These are phyloP conservation scores for Chondrus crispus DNA, from an alignment of 23 red algal genomes.

Conservation along the genomic window DNA sequence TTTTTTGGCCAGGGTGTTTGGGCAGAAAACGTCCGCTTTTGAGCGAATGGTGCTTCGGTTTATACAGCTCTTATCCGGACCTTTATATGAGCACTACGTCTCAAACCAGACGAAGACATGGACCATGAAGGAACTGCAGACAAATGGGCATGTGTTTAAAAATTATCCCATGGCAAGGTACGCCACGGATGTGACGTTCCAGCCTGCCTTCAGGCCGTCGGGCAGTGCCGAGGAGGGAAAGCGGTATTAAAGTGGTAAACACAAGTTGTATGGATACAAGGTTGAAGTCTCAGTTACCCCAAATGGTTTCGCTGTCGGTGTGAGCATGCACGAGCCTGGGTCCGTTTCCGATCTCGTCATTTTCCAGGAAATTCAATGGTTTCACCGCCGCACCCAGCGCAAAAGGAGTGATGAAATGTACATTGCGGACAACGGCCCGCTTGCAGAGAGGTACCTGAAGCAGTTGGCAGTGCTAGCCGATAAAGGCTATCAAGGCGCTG, in stretches of 20 bases:
- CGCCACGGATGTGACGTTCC: constrained; percentile 1
- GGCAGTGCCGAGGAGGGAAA: neutral
- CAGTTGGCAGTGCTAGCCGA: neutral
- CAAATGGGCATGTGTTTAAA: neutral
- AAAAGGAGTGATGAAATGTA: neutral
- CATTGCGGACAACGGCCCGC: neutral
- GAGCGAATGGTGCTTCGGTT: neutral
- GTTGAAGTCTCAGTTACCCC: neutral
- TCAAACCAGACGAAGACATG: neutral
- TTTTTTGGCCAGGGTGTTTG: neutral
- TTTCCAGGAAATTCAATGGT: no score
- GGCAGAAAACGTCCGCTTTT: neutral
- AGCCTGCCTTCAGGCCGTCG: neutral
- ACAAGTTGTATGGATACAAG: constrained; percentile 5
- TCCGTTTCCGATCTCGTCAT: no score
- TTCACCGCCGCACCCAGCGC: no score
- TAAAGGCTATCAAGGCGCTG: constrained; percentile 13
- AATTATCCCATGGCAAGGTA: neutral
- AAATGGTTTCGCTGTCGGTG: neutral
- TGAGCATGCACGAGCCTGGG: no score
- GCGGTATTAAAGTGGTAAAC: neutral
- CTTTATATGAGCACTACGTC: neutral
- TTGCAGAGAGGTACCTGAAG: neutral
- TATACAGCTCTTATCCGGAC: neutral
- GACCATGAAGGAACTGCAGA: neutral